A percentile compares a stretch with the other conserved stretches of the same genome.
These are phyloP conservation scores for Immersiporthe knoxdaviesiana DNA, from an alignment of 2,329 filamentous ascomycete species.

Conservation along the genomic window DNA sequence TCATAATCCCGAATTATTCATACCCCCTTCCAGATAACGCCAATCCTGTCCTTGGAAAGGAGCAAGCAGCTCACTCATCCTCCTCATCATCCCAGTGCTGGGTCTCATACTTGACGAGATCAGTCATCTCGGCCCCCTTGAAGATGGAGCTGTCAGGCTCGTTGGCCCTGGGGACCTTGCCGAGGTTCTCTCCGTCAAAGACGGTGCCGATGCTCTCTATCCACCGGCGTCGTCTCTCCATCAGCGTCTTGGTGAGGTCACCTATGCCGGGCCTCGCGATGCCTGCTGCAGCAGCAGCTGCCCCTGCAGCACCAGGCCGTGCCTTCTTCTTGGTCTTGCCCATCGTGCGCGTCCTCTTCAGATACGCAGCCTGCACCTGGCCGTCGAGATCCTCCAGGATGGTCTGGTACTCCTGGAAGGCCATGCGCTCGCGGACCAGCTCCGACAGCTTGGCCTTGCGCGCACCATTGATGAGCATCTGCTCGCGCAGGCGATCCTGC, in stretches of 20 bases:
- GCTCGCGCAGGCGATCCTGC: conserved; percentile 79
- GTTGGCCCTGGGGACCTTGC: conserved; percentile 67
- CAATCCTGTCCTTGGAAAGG: not conserved
- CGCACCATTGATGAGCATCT: conserved; percentile 86
- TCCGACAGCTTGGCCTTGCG: conserved; percentile 86
- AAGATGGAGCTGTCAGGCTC: conserved; percentile 75
- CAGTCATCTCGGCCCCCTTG: conserved; percentile 71
- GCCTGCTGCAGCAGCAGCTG: conserved; percentile 59
- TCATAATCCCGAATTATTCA: not conserved
- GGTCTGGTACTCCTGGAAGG: conserved; percentile 93
- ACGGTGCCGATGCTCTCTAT: conserved; percentile 88
- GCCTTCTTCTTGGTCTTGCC: conserved; percentile 94
- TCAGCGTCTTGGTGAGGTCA: conserved; percentile 85
- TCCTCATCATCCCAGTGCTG: conserved; percentile 82
- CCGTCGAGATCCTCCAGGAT: conserved; percentile 96
- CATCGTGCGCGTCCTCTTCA: conserved; percentile 92
- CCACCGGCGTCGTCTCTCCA: conserved; percentile 90
- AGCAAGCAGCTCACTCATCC: conserved; percentile 54
- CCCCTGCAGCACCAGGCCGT: conserved; percentile 70
- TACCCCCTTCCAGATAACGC: not conserved
- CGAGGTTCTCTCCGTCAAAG: conserved; percentile 80
- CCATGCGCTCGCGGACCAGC: conserved; percentile 88
- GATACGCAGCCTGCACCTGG: conserved; percentile 92
- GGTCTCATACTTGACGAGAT: conserved; percentile 73
- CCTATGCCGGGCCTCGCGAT: conserved; percentile 81